A percentile compares a stretch with the other conserved stretches of the same genome.
Evolutionary conservation across 352 stramenopile genomes (phyloP).

Genomic region (Phytophthora podocarpi): DNA sequence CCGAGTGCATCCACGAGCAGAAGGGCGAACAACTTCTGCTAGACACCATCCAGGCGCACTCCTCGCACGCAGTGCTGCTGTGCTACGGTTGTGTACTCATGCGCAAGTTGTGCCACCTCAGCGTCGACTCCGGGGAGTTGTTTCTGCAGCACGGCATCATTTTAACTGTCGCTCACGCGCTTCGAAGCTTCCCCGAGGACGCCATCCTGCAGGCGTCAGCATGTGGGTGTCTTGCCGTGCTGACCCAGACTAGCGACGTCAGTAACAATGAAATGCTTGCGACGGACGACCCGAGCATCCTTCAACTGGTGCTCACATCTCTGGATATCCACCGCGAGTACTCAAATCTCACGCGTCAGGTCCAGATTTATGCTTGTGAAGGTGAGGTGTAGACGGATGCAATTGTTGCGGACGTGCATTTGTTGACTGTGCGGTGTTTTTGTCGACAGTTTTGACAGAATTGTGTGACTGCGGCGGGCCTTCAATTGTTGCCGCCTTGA

Average conservation of each 20-base stretch:
- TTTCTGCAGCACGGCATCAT: conserved; percentile 72
- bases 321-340: conserved; percentile 65
- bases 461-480: conserved; percentile 63
- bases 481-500: conserved; percentile 37
- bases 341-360: conserved; percentile 76
- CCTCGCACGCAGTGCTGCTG: conserved; percentile 66
- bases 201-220: conserved; percentile 71
- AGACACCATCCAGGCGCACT: conserved; percentile 59
- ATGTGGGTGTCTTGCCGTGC: conserved; percentile 61
- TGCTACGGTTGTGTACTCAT: conserved; percentile 80
- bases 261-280: conserved; percentile 70
- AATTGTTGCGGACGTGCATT: neutral
- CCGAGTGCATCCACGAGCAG: conserved; percentile 68
- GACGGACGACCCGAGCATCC: conserved; percentile 41
- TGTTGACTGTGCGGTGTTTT: conserved; percentile 1
- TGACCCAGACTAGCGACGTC: conserved; percentile 60
- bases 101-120: conserved; percentile 77
- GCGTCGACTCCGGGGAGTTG: conserved; percentile 60
- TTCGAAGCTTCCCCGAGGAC: conserved; percentile 65
- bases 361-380: conserved; percentile 84
- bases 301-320: conserved; percentile 50
- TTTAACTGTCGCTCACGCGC: conserved; percentile 45
- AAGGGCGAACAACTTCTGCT: conserved; percentile 60
- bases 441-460: conserved; percentile 55
- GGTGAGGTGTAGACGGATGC: conserved; percentile 27